A percentile compares a stretch with the other conserved stretches of the same genome.
phyloP scores from a whole-genome alignment of 2,329 filamentous ascomycete genomes.

The Neofusicoccum sp. region DNA sequence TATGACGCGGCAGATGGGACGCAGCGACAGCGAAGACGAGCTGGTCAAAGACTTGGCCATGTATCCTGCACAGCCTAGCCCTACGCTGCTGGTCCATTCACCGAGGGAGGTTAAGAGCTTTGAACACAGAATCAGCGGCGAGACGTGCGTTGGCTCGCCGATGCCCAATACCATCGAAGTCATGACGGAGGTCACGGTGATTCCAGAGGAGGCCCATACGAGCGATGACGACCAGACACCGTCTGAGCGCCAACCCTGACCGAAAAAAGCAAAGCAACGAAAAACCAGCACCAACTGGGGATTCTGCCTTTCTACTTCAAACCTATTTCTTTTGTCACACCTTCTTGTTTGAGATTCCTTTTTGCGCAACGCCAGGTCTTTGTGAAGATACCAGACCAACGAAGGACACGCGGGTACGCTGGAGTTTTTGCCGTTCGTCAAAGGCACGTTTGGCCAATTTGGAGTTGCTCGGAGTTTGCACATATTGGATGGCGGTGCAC shows the following conservation, averaged over 20 bases:
- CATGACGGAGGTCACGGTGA: constrained; percentile 1
- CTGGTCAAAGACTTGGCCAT: constrained; percentile 14
- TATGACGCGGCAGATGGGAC: constrained; percentile 3
- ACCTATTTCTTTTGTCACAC: not conserved
- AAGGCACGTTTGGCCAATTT: not conserved
- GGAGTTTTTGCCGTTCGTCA: not conserved
- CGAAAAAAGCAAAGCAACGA: no score
- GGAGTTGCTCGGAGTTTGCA: not conserved
- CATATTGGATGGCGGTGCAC: not conserved
- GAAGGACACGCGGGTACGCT: not conserved
- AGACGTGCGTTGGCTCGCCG: not conserved
- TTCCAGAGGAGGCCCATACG: constrained; percentile 1
- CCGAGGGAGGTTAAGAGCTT: not conserved
- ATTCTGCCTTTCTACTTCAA: not conserved
- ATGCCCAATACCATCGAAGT: constrained; percentile 5
- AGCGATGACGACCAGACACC: not conserved
- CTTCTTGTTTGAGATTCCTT: not conserved
- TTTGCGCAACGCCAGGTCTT: not conserved
- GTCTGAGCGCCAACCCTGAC: not conserved
- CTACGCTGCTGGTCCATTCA: not conserved
- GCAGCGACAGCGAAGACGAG: constrained; percentile 16
- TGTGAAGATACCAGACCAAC: not conserved
- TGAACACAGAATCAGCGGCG: not conserved
- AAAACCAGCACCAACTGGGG: not conserved
- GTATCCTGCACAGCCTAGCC: not conserved